phyloP scores from a whole-genome alignment of 176 grass and related monocot genomes.

The Carex scoparia region DNA sequence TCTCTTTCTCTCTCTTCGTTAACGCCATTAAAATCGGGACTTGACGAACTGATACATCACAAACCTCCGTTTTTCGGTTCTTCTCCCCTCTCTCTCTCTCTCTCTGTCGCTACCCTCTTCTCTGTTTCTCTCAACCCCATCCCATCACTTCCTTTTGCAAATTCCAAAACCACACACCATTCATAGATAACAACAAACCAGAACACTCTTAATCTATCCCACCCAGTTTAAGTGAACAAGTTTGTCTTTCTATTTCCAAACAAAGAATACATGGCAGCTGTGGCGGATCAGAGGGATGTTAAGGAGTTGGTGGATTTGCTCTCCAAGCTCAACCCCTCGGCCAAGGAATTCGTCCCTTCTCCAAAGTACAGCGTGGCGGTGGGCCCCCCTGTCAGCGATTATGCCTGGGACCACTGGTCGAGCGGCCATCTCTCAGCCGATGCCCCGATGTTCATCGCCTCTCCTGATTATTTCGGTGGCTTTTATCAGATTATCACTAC shows the following conservation, averaged over 20 bases:
- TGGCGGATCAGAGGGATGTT: slow-evolving; percentile 60
- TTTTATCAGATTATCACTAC: slow-evolving; percentile 19
- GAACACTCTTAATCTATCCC: slow-evolving; percentile 29
- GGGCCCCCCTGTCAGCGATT: slow-evolving; percentile 56
- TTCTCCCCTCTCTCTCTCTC: background rate
- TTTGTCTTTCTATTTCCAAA: background rate
- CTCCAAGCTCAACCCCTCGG: slow-evolving; percentile 79
- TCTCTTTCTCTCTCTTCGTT: slow-evolving; percentile 26
- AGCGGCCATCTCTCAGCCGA: slow-evolving; percentile 52
- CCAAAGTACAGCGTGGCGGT: slow-evolving; percentile 19
- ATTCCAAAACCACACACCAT: background rate
- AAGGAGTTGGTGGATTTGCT: slow-evolving; percentile 82
- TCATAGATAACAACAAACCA: background rate
- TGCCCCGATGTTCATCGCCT: slow-evolving; percentile 77
- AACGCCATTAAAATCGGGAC: slow-evolving; percentile 43
- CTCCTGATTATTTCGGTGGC: slow-evolving; percentile 21
- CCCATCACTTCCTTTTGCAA: background rate
- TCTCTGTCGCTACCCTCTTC: background rate
- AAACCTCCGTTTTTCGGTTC: slow-evolving; percentile 19
- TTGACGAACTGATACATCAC: slow-evolving; percentile 1
- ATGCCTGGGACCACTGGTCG: slow-evolving; percentile 29
- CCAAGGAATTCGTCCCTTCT: slow-evolving; percentile 85
- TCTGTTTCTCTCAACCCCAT: background rate
- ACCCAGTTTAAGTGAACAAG: background rate
- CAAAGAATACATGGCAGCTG: slow-evolving; percentile 59